These are phyloP conservation scores for Apiosordaria backusii DNA, from an alignment of 495 filamentous ascomycete genomes.

Conservation along the genomic window DNA sequence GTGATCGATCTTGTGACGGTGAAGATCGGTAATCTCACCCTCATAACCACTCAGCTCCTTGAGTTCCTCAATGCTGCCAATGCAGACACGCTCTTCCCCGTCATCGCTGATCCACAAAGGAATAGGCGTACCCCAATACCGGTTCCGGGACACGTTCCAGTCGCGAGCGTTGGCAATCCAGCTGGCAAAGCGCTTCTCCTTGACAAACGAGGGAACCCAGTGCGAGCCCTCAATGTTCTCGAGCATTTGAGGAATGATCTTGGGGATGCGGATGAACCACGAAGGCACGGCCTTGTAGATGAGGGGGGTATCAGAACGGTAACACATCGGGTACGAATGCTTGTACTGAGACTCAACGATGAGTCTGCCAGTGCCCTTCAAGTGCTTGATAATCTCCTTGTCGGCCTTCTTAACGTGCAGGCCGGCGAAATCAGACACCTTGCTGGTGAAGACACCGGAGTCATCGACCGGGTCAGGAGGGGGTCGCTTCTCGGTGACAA, in stretches of 20 bases:
- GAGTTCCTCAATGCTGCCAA: conserved; percentile 83
- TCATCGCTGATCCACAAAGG: conserved; percentile 92
- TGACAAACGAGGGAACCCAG: conserved; percentile 92
- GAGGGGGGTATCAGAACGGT: conserved; percentile 89
- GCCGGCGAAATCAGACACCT: conserved; percentile 80
- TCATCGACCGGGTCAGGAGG: conserved; percentile 92
- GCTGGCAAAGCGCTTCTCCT: conserved; percentile 78
- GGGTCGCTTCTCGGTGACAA: conserved; percentile 70
- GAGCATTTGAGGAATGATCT: conserved; percentile 86
- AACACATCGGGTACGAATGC: conserved; percentile 95
- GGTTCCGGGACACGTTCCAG: conserved; percentile 94
- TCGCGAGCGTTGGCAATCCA: conserved; percentile 75
- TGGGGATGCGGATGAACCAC: conserved; percentile 89
- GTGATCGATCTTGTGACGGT: conserved; percentile 90
- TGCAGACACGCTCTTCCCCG: conserved; percentile 76
- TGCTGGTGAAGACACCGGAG: conserved; percentile 71
- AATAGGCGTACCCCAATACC: conserved; percentile 98
- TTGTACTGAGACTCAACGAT: conserved; percentile 87
- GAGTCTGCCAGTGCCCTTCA: conserved; percentile 75
- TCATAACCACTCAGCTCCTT: conserved; percentile 81
- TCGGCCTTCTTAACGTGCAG: conserved; percentile 94
- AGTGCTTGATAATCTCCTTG: conserved; percentile 87
- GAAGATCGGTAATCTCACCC: conserved; percentile 84
- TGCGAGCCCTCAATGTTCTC: conserved; percentile 84
- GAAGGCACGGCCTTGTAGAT: conserved; percentile 93